Conservation (phyloP, 2,329 filamentous ascomycete genomes). For the Ophiocordyceps robertsii region DNA sequence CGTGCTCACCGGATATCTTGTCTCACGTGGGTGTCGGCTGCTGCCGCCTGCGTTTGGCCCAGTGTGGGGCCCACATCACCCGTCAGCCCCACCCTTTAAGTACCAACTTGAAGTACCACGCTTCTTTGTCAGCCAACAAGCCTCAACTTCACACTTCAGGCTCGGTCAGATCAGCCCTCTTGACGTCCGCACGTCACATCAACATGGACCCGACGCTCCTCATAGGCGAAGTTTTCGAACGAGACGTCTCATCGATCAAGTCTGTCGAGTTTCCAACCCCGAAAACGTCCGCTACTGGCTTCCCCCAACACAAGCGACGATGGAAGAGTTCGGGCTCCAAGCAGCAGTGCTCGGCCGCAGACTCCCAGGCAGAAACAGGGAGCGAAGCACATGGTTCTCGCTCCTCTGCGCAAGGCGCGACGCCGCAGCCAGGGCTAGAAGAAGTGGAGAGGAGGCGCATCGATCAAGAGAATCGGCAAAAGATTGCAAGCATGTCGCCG, state of each 20-base stretch:
- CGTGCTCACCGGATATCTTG: background rate
- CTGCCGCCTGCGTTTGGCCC: background rate
- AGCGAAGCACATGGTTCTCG: background rate
- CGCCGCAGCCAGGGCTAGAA: conserved; percentile 15
- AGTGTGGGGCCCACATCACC: no score
- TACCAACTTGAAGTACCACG: no score
- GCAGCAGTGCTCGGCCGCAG: conserved; percentile 27
- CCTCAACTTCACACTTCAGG: background rate
- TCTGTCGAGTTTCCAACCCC: conserved; percentile 45
- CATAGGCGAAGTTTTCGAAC: conserved; percentile 70
- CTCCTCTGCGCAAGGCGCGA: background rate
- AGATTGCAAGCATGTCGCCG: conserved; percentile 64
- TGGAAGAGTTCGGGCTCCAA: conserved; percentile 66
- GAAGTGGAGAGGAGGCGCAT: conserved; percentile 57
- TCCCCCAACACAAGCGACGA: conserved; percentile 79
- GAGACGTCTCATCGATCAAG: conserved; percentile 43
- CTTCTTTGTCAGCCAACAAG: background rate
- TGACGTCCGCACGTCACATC: background rate
- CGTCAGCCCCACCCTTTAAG: conserved; percentile 1
- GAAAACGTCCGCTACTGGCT: conserved; percentile 45
- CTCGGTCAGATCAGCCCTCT: background rate
- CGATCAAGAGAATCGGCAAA: conserved; percentile 66
- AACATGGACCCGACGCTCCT: conserved; percentile 35
- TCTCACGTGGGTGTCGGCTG: conserved; percentile 3
- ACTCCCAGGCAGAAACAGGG: background rate